Percentiles rank a stretch among this genome's conserved stretches.
Conservation (phyloP, 2,329 filamentous ascomycete genomes). For the Pseudogymnoascus sp. region DNA sequence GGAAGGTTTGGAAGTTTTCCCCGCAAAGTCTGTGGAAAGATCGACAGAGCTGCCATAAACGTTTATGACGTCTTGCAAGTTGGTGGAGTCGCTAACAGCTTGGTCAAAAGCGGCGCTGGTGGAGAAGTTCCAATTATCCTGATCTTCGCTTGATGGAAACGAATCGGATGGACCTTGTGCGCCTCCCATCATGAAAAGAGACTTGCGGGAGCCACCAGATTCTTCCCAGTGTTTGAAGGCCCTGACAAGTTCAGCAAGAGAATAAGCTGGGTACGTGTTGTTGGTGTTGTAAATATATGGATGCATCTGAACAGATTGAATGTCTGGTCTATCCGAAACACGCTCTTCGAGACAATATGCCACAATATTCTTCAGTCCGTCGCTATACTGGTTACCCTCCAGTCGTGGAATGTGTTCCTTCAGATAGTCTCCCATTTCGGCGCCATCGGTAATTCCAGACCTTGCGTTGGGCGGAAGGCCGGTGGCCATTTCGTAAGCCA, state of each 20-base stretch:
- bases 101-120: slow-evolving; percentile 58
- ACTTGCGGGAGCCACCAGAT: slow-evolving; percentile 61
- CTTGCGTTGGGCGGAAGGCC: slow-evolving; percentile 64
- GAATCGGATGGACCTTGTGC: slow-evolving; percentile 41
- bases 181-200: slow-evolving; percentile 52
- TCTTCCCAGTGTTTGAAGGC: slow-evolving; percentile 71
- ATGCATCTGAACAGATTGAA: slow-evolving; percentile 62
- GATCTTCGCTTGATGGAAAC: slow-evolving; percentile 38
- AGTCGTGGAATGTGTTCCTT: slow-evolving; percentile 59
- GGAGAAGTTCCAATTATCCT: slow-evolving; percentile 62
- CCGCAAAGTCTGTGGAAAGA: slow-evolving; percentile 38
- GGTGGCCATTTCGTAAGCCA: slow-evolving; percentile 73
- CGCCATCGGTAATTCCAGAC: slow-evolving; percentile 38
- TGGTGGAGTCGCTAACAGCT: slow-evolving; percentile 42
- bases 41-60: slow-evolving; percentile 53
- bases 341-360: slow-evolving; percentile 66
- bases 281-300: slow-evolving; percentile 59
- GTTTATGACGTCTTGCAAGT: slow-evolving; percentile 52
- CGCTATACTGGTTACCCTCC: slow-evolving; percentile 63
- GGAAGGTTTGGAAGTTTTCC: slow-evolving; percentile 44
- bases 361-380: slow-evolving; percentile 60
- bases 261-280: slow-evolving; percentile 54
- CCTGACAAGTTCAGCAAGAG: slow-evolving; percentile 58
- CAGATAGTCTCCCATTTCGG: slow-evolving; percentile 46
- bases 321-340: slow-evolving; percentile 59